These are phyloP conservation scores for Pueraria montana DNA, from an alignment of 306 rosid species.

Conservation along the genomic window DNA sequence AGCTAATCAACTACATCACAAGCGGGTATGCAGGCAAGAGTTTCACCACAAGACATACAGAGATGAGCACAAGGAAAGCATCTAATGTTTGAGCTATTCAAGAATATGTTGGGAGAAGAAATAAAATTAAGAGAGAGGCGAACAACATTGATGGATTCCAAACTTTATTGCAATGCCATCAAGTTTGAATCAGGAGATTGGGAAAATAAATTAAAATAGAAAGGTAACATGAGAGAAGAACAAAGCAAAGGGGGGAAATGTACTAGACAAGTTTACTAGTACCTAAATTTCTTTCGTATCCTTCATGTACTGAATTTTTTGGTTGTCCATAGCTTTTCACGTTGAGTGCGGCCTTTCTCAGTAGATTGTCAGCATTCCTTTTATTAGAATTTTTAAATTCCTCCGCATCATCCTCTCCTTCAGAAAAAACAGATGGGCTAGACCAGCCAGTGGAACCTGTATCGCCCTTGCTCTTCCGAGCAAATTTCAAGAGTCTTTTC, in stretches of 20 bases:
- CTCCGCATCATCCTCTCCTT: conserved; percentile 96
- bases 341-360: conserved; percentile 77
- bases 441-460: conserved; percentile 81
- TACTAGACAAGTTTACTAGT: conserved; percentile 61
- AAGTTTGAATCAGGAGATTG: background rate
- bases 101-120: conserved; percentile 11
- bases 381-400: conserved; percentile 61
- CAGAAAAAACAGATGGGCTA: conserved; percentile 94
- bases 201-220: conserved; percentile 24
- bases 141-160: background rate
- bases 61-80: conserved; percentile 21
- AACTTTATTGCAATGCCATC: conserved; percentile 16
- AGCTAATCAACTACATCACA: conserved; percentile 1
- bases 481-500: conserved; percentile 93
- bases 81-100: conserved; percentile 15
- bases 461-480: conserved; percentile 94
- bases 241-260: conserved; percentile 43
- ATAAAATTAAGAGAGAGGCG: background rate
- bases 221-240: conserved; percentile 25
- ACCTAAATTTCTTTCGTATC: conserved; percentile 69
- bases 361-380: conserved; percentile 74
- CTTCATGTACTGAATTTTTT: conserved; percentile 65
- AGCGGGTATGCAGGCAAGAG: conserved; percentile 19
- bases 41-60: conserved; percentile 15
- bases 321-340: conserved; percentile 75